These are phyloP conservation scores for Wickerhamomyces ciferrii DNA, from an alignment of 805 yeast genomes.

Conservation along the genomic window DNA sequence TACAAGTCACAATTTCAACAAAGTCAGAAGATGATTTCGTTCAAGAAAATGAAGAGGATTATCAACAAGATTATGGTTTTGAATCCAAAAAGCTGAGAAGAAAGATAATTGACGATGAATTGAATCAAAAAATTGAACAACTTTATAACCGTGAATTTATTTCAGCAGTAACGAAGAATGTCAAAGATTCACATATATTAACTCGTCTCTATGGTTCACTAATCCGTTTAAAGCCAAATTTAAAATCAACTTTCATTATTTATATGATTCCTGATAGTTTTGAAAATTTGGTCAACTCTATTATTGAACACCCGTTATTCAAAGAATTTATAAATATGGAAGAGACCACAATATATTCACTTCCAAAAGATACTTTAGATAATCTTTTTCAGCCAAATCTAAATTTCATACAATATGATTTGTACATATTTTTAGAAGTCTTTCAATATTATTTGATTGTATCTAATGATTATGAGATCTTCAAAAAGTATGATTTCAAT, in stretches of 20 bases:
- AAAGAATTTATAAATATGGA: constrained; percentile 3
- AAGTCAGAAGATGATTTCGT: constrained; percentile 2
- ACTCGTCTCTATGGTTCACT: constrained; percentile 25
- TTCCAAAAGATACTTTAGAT: constrained; percentile 1
- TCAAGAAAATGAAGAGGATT: constrained; percentile 1
- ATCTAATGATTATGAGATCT: constrained; percentile 60
- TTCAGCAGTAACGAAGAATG: constrained; percentile 13
- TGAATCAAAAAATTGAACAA: constrained; percentile 6
- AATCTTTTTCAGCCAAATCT: constrained; percentile 3
- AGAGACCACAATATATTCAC: constrained; percentile 6
- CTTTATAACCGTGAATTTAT: constrained; percentile 21
- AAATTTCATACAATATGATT: constrained; percentile 22
- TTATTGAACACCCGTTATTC: constrained; percentile 20
- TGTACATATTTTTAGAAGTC: constrained; percentile 52
- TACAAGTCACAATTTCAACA: constrained; percentile 5
- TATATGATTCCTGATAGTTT: constrained; percentile 35
- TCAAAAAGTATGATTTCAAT: constrained; percentile 33
- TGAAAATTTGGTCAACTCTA: constrained; percentile 24
- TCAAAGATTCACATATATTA: constrained; percentile 15
- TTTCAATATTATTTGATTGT: constrained; percentile 64
- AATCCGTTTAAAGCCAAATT: constrained; percentile 30
- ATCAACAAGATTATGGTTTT: neutral
- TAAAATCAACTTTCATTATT: constrained; percentile 34
- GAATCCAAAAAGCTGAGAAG: neutral
- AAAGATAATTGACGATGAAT: constrained; percentile 8